phyloP scores from a whole-genome alignment of 768 basidiomycete genomes.

The Polyporus arcularius region DNA sequence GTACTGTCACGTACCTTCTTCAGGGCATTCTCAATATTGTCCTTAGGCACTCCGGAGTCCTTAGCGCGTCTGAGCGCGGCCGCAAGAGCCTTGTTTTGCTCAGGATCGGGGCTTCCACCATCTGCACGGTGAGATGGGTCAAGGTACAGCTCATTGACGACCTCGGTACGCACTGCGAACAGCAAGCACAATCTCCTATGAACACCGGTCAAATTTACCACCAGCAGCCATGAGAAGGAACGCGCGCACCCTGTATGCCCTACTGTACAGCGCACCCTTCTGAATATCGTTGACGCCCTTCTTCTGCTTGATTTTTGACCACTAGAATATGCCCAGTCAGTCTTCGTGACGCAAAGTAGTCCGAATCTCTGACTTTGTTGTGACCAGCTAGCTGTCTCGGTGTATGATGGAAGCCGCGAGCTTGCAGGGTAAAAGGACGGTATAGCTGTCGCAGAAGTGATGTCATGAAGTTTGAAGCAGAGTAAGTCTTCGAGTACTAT shows the following conservation, averaged over 20 bases:
- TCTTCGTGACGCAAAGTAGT: neutral
- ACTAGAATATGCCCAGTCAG: slow-evolving; percentile 38
- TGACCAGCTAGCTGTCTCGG: slow-evolving; percentile 37
- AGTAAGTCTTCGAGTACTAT: neutral
- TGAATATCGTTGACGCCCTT: slow-evolving; percentile 67
- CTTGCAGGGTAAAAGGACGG: slow-evolving; percentile 1
- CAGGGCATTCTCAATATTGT: slow-evolving; percentile 66
- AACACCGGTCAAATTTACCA: too few species aligned
- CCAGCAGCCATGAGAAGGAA: neutral
- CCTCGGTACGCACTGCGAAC: slow-evolving; percentile 47
- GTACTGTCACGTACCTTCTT: slow-evolving; percentile 43
- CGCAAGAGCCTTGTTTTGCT: slow-evolving; percentile 54
- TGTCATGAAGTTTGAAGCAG: neutral
- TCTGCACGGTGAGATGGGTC: slow-evolving; percentile 34
- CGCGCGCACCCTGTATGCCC: slow-evolving; percentile 51
- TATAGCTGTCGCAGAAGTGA: slow-evolving; percentile 2
- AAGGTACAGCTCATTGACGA: neutral
- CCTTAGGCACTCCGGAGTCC: slow-evolving; percentile 62
- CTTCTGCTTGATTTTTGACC: slow-evolving; percentile 76
- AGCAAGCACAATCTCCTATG: slow-evolving; percentile 64
- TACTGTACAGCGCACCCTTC: slow-evolving; percentile 59
- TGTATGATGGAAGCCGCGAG: slow-evolving; percentile 31
- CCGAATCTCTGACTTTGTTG: slow-evolving; percentile 36
- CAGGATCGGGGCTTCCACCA: slow-evolving; percentile 58
- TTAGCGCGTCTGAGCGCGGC: slow-evolving; percentile 56